A percentile compares a stretch with the other conserved stretches of the same genome.
phyloP scores from a whole-genome alignment of 2,329 filamentous ascomycete genomes.

The Escovopsis sp. region DNA sequence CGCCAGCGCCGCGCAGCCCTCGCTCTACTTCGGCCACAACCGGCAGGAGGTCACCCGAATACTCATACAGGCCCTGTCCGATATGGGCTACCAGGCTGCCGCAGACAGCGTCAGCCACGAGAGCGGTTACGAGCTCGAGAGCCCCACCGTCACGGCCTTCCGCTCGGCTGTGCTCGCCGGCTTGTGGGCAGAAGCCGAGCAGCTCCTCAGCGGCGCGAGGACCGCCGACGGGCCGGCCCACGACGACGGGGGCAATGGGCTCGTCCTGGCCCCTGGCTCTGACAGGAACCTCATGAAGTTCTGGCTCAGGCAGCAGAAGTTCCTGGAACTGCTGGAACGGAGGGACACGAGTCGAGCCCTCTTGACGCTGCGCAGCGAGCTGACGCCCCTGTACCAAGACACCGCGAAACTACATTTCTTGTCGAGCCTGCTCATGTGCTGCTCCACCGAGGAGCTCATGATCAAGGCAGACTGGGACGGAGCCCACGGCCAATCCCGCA shows the following conservation, averaged over 20 bases:
- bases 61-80: conserved; percentile 76
- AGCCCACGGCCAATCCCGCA: conserved; percentile 58
- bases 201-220: conserved; percentile 49
- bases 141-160: conserved; percentile 72
- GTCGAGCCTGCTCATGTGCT: conserved; percentile 84
- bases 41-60: conserved; percentile 87
- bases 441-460: conserved; percentile 61
- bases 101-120: conserved; percentile 62
- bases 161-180: conserved; percentile 66
- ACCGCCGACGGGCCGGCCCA: conserved; percentile 19
- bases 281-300: conserved; percentile 74
- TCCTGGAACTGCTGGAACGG: conserved; percentile 73
- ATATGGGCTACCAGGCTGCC: conserved; percentile 72
- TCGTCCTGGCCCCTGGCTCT: conserved; percentile 62
- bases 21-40: conserved; percentile 66
- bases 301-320: conserved; percentile 84
- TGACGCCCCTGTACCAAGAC: conserved; percentile 76
- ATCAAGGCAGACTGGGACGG: conserved; percentile 74
- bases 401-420: conserved; percentile 64
- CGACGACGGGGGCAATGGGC: conserved; percentile 33
- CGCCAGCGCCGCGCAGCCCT: conserved; percentile 7
- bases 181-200: conserved; percentile 74
- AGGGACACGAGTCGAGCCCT: conserved; percentile 61
- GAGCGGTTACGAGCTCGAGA: conserved; percentile 82
- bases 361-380: conserved; percentile 69